These are phyloP conservation scores for Francoa sonchifolia DNA, from an alignment of 441 rosid genomes.

Conservation along the genomic window DNA sequence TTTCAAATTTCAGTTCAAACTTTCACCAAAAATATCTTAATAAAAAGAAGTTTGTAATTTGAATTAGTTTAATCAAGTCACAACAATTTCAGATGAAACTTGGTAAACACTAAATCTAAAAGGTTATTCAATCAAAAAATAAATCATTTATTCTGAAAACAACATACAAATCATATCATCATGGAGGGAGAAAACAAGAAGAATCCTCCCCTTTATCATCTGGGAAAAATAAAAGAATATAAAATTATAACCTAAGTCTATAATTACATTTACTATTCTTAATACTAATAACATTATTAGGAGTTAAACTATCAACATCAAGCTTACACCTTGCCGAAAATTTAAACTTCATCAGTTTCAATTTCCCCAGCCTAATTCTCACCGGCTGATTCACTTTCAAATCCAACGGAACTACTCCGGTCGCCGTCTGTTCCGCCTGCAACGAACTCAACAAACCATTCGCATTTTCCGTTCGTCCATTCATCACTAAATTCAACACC, in stretches of 20 bases:
- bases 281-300: constrained; percentile 33
- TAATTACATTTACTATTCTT: constrained; percentile 58
- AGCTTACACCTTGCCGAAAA: constrained; percentile 51
- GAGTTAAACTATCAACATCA: constrained; percentile 36
- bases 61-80: no score
- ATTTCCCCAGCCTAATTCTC: constrained; percentile 58
- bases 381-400: constrained; percentile 73
- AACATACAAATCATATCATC: no score
- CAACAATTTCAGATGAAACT: no score
- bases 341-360: constrained; percentile 57
- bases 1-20: no score
- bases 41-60: no score
- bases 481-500: constrained; percentile 35
- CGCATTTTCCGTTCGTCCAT: constrained; percentile 47
- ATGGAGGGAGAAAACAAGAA: not conserved
- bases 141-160: no score
- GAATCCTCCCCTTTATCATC: not conserved
- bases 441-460: constrained; percentile 22
- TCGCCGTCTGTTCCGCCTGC: constrained; percentile 29
- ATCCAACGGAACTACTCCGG: constrained; percentile 49
- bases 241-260: constrained; percentile 38
- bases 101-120: no score
- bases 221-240: not conserved
- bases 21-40: no score
- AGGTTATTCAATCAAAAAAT: no score